Evolutionary conservation across 768 basidiomycete species (phyloP).

Genomic region (Ramaria rubella): DNA sequence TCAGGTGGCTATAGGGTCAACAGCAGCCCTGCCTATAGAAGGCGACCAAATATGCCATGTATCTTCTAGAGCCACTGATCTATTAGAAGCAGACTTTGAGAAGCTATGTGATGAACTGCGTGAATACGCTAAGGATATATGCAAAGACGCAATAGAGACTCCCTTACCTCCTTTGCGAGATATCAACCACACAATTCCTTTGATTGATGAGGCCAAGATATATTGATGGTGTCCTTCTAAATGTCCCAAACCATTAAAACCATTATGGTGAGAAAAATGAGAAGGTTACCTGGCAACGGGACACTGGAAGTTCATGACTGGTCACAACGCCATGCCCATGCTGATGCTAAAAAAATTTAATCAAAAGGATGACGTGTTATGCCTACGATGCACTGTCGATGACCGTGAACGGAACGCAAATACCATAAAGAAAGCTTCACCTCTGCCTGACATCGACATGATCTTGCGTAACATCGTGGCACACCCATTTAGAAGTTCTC

Average conservation of each 20-base stretch:
- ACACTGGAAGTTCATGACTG: slow-evolving; percentile 24
- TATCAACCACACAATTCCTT: slow-evolving; percentile 32
- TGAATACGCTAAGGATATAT: slow-evolving; percentile 15
- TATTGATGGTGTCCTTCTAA: slow-evolving; percentile 30
- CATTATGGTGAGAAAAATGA: slow-evolving; percentile 23
- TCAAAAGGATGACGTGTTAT: slow-evolving; percentile 13
- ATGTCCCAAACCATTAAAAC: slow-evolving; percentile 30
- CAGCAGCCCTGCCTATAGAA: neutral
- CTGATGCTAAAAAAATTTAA: slow-evolving; percentile 26
- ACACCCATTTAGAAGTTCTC: slow-evolving; percentile 16
- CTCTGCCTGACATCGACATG: slow-evolving; percentile 23
- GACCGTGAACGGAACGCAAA: slow-evolving; percentile 27
- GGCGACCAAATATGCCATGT: slow-evolving; percentile 13
- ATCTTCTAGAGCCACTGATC: slow-evolving; percentile 14
- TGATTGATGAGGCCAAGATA: slow-evolving; percentile 25
- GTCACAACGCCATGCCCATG: slow-evolving; percentile 27
- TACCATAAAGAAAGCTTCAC: slow-evolving; percentile 22
- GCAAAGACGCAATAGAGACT: slow-evolving; percentile 15
- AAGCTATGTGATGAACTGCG: slow-evolving; percentile 14
- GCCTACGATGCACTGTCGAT: slow-evolving; percentile 22
- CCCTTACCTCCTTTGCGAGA: slow-evolving; percentile 23
- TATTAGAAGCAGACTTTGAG: slow-evolving; percentile 13
- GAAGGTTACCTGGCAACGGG: slow-evolving; percentile 26
- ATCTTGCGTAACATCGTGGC: slow-evolving; percentile 21
- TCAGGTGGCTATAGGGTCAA: neutral